A percentile compares a stretch with the other conserved stretches of the same genome.
Conservation (phyloP, 371 early-diverging fungal genomes). For the Rhizopus sp. region DNA sequence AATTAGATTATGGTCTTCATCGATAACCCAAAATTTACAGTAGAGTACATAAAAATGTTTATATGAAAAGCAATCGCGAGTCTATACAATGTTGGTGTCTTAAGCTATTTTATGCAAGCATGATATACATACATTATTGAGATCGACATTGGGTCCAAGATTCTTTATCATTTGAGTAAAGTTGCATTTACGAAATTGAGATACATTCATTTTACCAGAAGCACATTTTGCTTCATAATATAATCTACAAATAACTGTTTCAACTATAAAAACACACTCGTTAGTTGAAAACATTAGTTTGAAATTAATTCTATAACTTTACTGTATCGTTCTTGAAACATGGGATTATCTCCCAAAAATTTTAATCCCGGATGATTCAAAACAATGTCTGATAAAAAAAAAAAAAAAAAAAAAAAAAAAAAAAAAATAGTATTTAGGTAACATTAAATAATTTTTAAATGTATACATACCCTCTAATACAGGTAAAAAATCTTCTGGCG, state of each 20-base stretch:
- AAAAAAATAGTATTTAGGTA: too few relatives aligned
- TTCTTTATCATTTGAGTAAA: conserved; percentile 61
- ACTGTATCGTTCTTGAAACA: conserved; percentile 86
- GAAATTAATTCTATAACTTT: conserved; percentile 7
- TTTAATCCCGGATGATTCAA: conserved; percentile 85
- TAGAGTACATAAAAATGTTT: conserved; percentile 96
- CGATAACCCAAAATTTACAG: conserved; percentile 94
- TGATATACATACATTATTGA: conserved; percentile 59
- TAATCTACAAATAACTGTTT: conserved; percentile 85
- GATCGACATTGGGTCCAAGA: conserved; percentile 70
- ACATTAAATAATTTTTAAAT: not conserved
- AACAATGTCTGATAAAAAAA: conserved; percentile 53
- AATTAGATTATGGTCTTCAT: conserved; percentile 73
- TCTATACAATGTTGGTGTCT: too few relatives aligned
- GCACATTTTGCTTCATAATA: conserved; percentile 74
- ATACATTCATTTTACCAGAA: conserved; percentile 70
- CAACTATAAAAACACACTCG: conserved; percentile 10
- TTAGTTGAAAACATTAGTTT: not conserved
- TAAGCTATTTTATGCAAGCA: conserved; percentile 4
- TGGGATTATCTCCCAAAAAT: conserved; percentile 73
- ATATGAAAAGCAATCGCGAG: conserved; percentile 84
- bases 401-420: too few relatives aligned
- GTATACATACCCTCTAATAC: conserved; percentile 55
- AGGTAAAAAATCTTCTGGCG: conserved; percentile 50
- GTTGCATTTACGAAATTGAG: conserved; percentile 66